Percentiles rank a stretch among this genome's conserved stretches.
Evolutionary conservation across 2,329 filamentous ascomycete species (phyloP).

Genomic region (Monosporascus sp.): DNA sequence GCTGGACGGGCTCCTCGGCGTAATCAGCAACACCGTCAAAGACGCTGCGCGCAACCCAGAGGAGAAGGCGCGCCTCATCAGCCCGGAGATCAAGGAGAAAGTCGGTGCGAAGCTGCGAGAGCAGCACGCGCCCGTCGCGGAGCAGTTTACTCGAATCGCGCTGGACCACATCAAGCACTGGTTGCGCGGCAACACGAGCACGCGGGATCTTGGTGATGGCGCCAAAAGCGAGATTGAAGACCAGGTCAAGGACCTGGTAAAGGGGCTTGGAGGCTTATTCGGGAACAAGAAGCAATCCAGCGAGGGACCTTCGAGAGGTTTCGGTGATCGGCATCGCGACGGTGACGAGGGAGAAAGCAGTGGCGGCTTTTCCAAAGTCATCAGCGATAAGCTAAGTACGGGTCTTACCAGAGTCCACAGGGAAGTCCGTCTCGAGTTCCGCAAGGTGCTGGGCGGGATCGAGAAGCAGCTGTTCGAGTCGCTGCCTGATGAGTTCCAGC

Average conservation of each 20-base stretch:
- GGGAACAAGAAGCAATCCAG: slow-evolving; percentile 29
- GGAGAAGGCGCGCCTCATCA: slow-evolving; percentile 39
- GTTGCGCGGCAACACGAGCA: slow-evolving; percentile 14
- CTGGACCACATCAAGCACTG: slow-evolving; percentile 41
- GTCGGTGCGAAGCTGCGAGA: slow-evolving; percentile 34
- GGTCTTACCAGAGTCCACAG: slow-evolving; percentile 38
- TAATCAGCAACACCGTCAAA: slow-evolving; percentile 37
- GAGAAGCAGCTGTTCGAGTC: slow-evolving; percentile 41
- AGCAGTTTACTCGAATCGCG: slow-evolving; percentile 40
- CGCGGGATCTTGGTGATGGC: slow-evolving; percentile 30
- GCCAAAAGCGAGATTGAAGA: slow-evolving; percentile 38
- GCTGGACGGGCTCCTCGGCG: slow-evolving; percentile 37
- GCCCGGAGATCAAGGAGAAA: slow-evolving; percentile 40
- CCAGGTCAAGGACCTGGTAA: slow-evolving; percentile 38
- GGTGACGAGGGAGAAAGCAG: slow-evolving; percentile 19
- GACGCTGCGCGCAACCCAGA: slow-evolving; percentile 40
- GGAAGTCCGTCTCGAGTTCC: slow-evolving; percentile 41
- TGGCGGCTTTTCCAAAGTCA: slow-evolving; percentile 38
- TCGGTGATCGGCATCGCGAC: slow-evolving; percentile 24
- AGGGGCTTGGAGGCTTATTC: slow-evolving; percentile 37
- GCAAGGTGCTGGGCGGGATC: slow-evolving; percentile 36
- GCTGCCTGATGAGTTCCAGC: slow-evolving; percentile 37
- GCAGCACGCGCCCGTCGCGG: slow-evolving; percentile 38
- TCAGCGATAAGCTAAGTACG: slow-evolving; percentile 41
- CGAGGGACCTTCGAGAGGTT: slow-evolving; percentile 25